Evolutionary conservation across 306 rosid genomes (phyloP), one percentile per base, ranked within the genome.

Genomic region (Oxytropis ochrocephala): DNA sequence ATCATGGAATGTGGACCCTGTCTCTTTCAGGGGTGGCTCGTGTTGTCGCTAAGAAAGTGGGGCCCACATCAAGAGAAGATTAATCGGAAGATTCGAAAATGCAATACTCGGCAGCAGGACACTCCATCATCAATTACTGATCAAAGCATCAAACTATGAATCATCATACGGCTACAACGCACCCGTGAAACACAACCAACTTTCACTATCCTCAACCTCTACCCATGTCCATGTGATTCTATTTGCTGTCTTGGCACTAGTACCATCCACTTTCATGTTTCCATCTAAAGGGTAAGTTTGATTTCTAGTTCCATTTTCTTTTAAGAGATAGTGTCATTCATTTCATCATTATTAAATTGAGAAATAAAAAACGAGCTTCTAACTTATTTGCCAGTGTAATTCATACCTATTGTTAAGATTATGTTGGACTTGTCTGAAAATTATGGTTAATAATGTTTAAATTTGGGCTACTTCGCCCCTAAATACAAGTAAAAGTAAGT

Each of bases 111-210:
- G n/a, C n/a, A n/a, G 8, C 43, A 50, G n/a, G 17, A 52, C 36
- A 27, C 30, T 11, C 55, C 39, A 41, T 41, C 73, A 35, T 24
- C 41, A 47, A 78, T 76, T 56, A 8, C 17, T 12, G 64, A 17
- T 76, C 41, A 59, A 21, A 56, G 18, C n/a, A 21, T 21, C 24
- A 24, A 24, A 24, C 19, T 6, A 32, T 39, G 17, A 24, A 24
- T 24, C 11, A 76, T 77, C 81, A 0, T 17, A 70, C 81, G 73
- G 73, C 76, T 48, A 70, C 72, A 33, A 63, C 38, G 21, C 44
- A 33, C 47, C 67, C 66, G 82, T 78, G 75, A 72, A 41, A 39
- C 29, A 38, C 44, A 59, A 7, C 62, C 0, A 12, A 11, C 3
- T 72, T 72, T 72, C 75, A 29, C 50, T 69, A 42, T 73, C 52